Conservation (phyloP, 805 yeast genomes). For the Soucietia sequanensis region DNA sequence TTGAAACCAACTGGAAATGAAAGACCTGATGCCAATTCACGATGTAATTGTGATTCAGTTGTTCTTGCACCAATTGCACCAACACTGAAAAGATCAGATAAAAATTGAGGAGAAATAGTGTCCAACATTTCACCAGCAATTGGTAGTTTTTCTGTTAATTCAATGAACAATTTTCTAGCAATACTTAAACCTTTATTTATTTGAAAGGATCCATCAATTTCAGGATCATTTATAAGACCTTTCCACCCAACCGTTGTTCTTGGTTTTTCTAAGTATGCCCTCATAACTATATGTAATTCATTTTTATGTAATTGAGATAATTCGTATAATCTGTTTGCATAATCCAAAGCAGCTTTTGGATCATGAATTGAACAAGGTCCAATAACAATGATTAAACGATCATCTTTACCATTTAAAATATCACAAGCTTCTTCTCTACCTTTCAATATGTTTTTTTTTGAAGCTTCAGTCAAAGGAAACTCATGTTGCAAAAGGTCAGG, state of each 20-base stretch:
- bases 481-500: slow-evolving; percentile 92
- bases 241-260: slow-evolving; percentile 99
- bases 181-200: slow-evolving; percentile 93
- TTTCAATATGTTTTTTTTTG: slow-evolving; percentile 60
- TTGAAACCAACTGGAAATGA: slow-evolving; percentile 99
- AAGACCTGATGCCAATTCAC: slow-evolving; percentile 94
- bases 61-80: slow-evolving; percentile 99
- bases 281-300: slow-evolving; percentile 87
- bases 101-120: slow-evolving; percentile 94
- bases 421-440: slow-evolving; percentile 77
- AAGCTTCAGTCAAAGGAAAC: slow-evolving; percentile 60
- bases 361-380: slow-evolving; percentile 99
- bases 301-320: slow-evolving; percentile 61
- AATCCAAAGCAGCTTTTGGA: slow-evolving; percentile 87
- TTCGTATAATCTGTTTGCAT: slow-evolving; percentile 63
- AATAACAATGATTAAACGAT: slow-evolving; percentile 81
- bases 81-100: slow-evolving; percentile 87
- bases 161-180: slow-evolving; percentile 81
- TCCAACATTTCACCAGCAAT: slow-evolving; percentile 98
- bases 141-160: slow-evolving; percentile 80
- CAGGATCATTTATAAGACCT: slow-evolving; percentile 96
- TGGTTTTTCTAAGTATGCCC: slow-evolving; percentile 97
- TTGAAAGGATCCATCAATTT: slow-evolving; percentile 86
- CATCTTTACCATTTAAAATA: slow-evolving; percentile 79
- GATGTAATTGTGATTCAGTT: slow-evolving; percentile 95